Evolutionary conservation across 495 filamentous ascomycete genomes (phyloP).

Genomic region (Lindgomyces ingoldianus): DNA sequence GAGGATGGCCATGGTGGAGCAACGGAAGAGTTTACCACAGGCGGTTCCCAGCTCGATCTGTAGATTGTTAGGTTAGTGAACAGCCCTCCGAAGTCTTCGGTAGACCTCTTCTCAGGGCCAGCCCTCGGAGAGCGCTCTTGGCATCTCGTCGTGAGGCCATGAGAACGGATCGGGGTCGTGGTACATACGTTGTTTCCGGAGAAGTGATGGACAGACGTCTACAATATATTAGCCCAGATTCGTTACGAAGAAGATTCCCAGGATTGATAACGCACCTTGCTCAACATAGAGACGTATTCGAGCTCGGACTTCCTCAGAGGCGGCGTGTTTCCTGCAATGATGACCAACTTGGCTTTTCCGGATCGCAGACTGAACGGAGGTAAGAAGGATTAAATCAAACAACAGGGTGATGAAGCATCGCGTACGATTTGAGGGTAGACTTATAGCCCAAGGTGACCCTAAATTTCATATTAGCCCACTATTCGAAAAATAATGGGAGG

Average conservation of each 20-base stretch:
- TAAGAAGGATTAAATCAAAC: no score
- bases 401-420: no score
- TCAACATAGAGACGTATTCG: slow-evolving; percentile 56
- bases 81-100: slow-evolving; percentile 80
- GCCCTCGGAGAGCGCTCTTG: slow-evolving; percentile 40
- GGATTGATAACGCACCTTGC: slow-evolving; percentile 12
- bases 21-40: slow-evolving; percentile 86
- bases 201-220: slow-evolving; percentile 91
- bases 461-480: slow-evolving; percentile 10
- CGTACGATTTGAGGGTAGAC: slow-evolving; percentile 92
- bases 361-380: no score
- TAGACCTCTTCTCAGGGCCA: slow-evolving; percentile 78
- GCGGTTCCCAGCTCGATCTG: slow-evolving; percentile 96
- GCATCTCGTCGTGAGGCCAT: slow-evolving; percentile 37
- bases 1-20: slow-evolving; percentile 90
- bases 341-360: slow-evolving; percentile 69
- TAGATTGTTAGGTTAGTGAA: slow-evolving; percentile 46
- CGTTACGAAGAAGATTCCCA: not conserved
- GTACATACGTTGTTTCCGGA: slow-evolving; percentile 91
- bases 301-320: slow-evolving; percentile 94
- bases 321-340: slow-evolving; percentile 91
- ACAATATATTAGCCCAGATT: slow-evolving; percentile 58
- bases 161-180: slow-evolving; percentile 31
- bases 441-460: slow-evolving; percentile 87
- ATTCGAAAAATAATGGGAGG: not conserved